These are phyloP conservation scores for Ganoderma sp. DNA, from an alignment of 1,284 basidiomycete genomes.

Conservation along the genomic window DNA sequence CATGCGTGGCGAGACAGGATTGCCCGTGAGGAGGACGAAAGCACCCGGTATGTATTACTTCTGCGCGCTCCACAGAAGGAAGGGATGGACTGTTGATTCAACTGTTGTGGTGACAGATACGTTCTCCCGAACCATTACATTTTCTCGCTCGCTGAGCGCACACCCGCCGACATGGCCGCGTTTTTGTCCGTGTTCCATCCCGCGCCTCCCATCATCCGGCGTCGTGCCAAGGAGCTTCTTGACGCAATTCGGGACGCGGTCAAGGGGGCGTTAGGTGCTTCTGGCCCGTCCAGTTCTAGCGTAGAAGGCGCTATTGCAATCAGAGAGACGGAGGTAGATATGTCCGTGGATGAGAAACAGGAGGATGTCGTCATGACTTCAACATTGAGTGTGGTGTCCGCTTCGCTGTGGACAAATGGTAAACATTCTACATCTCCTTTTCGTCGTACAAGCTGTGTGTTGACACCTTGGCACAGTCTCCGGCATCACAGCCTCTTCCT, in stretches of 20 bases:
- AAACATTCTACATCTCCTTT: constrained; percentile 12
- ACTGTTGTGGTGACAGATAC: constrained; percentile 50
- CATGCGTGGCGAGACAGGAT: constrained; percentile 88
- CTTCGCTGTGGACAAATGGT: constrained; percentile 38
- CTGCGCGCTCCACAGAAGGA: constrained; percentile 19
- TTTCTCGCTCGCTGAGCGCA: constrained; percentile 70
- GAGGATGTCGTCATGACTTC: background rate
- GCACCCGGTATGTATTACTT: constrained; percentile 62
- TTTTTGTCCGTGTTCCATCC: constrained; percentile 62
- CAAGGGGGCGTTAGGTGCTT: constrained; percentile 40
- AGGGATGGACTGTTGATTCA: background rate
- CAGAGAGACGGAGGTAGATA: constrained; percentile 4
- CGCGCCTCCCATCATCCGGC: constrained; percentile 64
- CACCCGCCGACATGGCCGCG: constrained; percentile 64
- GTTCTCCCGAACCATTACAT: constrained; percentile 77
- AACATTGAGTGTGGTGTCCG: background rate
- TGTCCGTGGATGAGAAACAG: background rate
- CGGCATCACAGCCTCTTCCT: constrained; percentile 30
- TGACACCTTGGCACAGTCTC: constrained; percentile 18
- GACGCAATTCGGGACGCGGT: constrained; percentile 61
- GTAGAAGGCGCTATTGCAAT: constrained; percentile 10
- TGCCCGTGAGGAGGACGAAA: constrained; percentile 89
- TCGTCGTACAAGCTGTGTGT: background rate
- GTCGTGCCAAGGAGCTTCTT: constrained; percentile 65
- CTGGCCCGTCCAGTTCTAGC: background rate